A percentile compares a stretch with the other conserved stretches of the same genome.
Conservation (phyloP, 1,139 yeast species). For the Geotrichum citri-aurantii region DNA sequence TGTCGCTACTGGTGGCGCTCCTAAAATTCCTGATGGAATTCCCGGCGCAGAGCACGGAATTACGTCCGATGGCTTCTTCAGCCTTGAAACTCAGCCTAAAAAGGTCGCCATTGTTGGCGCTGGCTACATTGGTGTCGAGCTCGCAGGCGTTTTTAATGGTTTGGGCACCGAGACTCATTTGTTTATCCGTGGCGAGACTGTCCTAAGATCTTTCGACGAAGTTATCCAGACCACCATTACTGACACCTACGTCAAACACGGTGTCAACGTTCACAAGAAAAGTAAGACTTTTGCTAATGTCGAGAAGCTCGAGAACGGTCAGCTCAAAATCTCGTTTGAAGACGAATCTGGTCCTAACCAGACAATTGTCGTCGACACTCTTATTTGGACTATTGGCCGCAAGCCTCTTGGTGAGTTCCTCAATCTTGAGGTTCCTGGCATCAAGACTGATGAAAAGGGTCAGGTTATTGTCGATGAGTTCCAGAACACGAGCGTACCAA, state of each 20-base stretch:
- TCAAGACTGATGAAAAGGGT: constrained; percentile 50
- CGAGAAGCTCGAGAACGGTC: constrained; percentile 55
- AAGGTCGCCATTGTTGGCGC: constrained; percentile 95
- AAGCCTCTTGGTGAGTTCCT: constrained; percentile 59
- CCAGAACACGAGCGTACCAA: constrained; percentile 70
- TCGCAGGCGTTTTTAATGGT: constrained; percentile 88
- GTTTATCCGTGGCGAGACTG: constrained; percentile 85
- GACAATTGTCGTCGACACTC: constrained; percentile 63
- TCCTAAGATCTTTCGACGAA: constrained; percentile 80
- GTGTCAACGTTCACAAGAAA: constrained; percentile 70
- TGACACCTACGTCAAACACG: constrained; percentile 70
- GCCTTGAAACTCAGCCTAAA: constrained; percentile 74
- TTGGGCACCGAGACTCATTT: constrained; percentile 84
- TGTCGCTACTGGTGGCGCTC: constrained; percentile 91
- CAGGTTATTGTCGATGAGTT: constrained; percentile 77
- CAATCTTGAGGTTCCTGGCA: constrained; percentile 71
- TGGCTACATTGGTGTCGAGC: constrained; percentile 94
- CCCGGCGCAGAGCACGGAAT: constrained; percentile 82
- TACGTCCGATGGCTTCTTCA: constrained; percentile 89
- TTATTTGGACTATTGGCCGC: constrained; percentile 95
- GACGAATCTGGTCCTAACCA: constrained; percentile 39
- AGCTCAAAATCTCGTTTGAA: constrained; percentile 55
- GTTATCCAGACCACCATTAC: constrained; percentile 75
- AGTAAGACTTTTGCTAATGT: constrained; percentile 51
- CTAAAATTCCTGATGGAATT: constrained; percentile 61